Evolutionary conservation across 768 basidiomycete genomes (phyloP), one percentile per base, ranked within the genome.

Genomic region (Boletus patriciae): DNA sequence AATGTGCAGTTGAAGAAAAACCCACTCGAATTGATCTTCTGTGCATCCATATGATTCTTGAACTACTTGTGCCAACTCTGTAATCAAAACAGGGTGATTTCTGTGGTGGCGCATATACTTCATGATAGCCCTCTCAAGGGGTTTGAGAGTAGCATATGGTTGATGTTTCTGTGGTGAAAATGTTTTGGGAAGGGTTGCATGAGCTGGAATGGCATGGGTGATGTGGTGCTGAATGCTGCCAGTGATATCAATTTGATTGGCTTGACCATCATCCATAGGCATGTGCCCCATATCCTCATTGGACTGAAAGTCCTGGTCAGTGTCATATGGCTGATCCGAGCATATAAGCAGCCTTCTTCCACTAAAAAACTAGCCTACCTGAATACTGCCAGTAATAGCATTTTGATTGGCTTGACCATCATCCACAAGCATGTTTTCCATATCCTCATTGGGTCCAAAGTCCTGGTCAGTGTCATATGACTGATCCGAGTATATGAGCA

Each of bases 111-210:
- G 15, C 41, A 62, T 64, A 27, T 71, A 58, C 45, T 50, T 62
- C 49, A 73, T 59, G 43, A 60, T 54, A 7, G 42, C 41, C 43
- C 47, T 61, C 43, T 62, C 57, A 18, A 69, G 56, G 48, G 67
- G 53, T 13, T 45, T 6, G 2, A 70, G 65, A 31, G 41, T 27
- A 25, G 52, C 58, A 55, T 64, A 68, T 34, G 55, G 69, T 0
- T 50, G 46, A 33, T 59, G 58, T 27, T 36, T 66, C 18, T 51
- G 66, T 27, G 71, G 69, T 42, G 59, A 61, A 25, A 69, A 70
- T 27, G 29, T 42, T 27, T 23, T 61, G 31, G 66, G 54, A 18
- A 61, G 48, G 18, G 62, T n/a, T 25, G 29, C 6, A 41, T 36
- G 44, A 42, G 33, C n/a, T 41, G 54, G 31, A 19, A 37, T 29